Percentiles rank a stretch among this genome's conserved stretches.
Evolutionary conservation across 305 asterid genomes (phyloP).

Genomic region (Fraxinus albicans): DNA sequence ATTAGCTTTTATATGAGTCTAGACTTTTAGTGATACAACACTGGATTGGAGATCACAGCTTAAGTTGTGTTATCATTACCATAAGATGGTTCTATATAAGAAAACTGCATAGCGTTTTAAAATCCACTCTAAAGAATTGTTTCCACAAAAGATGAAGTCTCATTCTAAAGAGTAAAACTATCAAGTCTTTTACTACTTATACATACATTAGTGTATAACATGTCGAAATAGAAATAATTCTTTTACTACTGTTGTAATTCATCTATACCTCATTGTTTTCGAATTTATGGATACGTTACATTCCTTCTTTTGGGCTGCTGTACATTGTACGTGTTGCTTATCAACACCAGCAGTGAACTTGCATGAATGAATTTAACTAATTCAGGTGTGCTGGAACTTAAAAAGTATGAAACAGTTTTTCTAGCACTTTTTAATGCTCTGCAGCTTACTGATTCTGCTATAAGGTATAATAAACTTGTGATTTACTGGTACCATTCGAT

Average conservation of each 20-base stretch:
- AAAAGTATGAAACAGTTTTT: background rate
- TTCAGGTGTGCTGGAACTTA: background rate
- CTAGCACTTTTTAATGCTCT: background rate
- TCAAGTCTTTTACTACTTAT: background rate
- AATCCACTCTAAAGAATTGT: background rate
- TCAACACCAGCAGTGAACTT: background rate
- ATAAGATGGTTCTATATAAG: background rate
- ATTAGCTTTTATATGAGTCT: background rate
- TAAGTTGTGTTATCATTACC: background rate
- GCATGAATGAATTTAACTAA: background rate
- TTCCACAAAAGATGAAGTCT: background rate
- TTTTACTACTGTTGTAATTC: background rate
- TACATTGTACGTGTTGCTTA: constrained; percentile 4
- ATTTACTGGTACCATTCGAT: background rate
- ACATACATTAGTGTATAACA: background rate
- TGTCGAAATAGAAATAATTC: background rate
- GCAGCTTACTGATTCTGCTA: background rate
- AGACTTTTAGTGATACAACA: background rate
- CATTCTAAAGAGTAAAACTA: background rate
- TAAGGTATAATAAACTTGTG: background rate
- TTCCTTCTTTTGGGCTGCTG: background rate
- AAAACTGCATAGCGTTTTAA: background rate
- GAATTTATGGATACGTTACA: background rate
- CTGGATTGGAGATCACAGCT: background rate
- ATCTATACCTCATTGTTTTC: background rate